Percentiles rank a stretch among this genome's conserved stretches.
These are phyloP conservation scores for Verticillium nubilum DNA, from an alignment of 2,329 filamentous ascomycete species.

Conservation along the genomic window DNA sequence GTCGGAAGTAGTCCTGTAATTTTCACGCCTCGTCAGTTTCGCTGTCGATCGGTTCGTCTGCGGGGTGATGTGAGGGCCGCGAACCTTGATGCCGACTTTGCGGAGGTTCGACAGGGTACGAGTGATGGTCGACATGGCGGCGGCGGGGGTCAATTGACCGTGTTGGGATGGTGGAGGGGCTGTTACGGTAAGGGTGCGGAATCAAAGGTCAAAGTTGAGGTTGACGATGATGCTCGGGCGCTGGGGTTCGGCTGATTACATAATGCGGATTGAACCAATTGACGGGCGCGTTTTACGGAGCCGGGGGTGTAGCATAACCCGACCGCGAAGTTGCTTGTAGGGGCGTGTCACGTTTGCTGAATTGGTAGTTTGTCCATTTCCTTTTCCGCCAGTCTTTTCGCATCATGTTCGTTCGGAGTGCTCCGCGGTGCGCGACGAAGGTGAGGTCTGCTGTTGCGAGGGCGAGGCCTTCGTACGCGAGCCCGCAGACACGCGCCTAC, in stretches of 20 bases:
- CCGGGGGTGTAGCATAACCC: not conserved
- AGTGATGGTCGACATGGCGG: constrained; percentile 81
- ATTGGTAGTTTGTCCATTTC: not conserved
- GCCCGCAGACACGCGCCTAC: constrained; percentile 12
- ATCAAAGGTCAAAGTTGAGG: constrained; percentile 8
- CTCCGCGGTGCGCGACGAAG: constrained; percentile 22
- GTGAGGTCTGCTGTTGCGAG: constrained; percentile 11
- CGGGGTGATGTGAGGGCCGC: constrained; percentile 6
- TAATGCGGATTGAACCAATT: constrained; percentile 11
- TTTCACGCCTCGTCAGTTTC: constrained; percentile 2
- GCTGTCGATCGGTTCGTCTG: not conserved
- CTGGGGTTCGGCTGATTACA: not conserved
- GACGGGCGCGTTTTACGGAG: constrained; percentile 8
- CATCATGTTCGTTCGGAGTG: constrained; percentile 27
- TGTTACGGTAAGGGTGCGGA: constrained; percentile 1
- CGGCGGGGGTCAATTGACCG: constrained; percentile 24
- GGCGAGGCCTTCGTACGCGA: not conserved
- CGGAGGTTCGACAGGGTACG: constrained; percentile 84
- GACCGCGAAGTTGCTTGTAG: not conserved
- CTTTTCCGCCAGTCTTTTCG: not conserved
- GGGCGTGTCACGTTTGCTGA: not conserved
- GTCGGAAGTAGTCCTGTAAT: constrained; percentile 77
- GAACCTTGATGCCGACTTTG: constrained; percentile 82
- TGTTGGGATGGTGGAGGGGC: constrained; percentile 9
- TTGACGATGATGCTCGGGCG: not conserved